Base-by-base conservation (phyloP, 2,329 filamentous ascomycete species). In the Fusarium sp. region DNA sequence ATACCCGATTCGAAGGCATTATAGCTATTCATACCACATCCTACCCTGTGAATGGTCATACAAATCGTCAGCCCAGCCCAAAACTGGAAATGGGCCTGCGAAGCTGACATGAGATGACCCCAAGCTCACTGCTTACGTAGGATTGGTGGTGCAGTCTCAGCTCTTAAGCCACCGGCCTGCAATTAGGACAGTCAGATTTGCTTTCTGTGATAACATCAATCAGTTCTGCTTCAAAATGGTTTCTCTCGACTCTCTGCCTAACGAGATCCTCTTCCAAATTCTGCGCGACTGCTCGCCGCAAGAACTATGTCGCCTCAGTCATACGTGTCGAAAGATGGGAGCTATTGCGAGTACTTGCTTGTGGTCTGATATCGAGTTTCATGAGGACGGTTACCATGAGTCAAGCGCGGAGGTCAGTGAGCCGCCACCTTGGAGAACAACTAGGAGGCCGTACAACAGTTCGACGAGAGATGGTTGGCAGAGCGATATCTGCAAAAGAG, bases 351-450 rank as follows among this genome's bases (percentile, higher is more conserved):
- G 44, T 8, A n/a, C 41, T 2, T 32, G 32, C 1, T 5, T 73
- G 9, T 71, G 70, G 70, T 20, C 12, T 5, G 49, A 62, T 4
- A 67, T 73, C 9, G 68, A 73, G 13, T 40, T 73, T 9, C 71
- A 73, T 16, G 43, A 48, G 8, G 25, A 13, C 2, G 59, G 62
- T 4, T 70, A 72, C 18, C 68, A 73, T 7, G 58, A 65, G 13
- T 71, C 67, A 2, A 51, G 56, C 4, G 51, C 27, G 3, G 70
- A 71, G 22, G 30, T 69, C 3, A 56, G 34, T 2, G 41, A 62
- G 7, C 65, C 70, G 6, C 16, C 34, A 1, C 59, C 61, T 8
- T 55, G 56, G 18, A 56, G 38, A 16, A 15, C 41, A 9, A 6
- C 13, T 2, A 11, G 34, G 2, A 34, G 68, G 4, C 16, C 16